phyloP scores from a whole-genome alignment of 331 rosid genomes.

The Dryas integrifolia region DNA sequence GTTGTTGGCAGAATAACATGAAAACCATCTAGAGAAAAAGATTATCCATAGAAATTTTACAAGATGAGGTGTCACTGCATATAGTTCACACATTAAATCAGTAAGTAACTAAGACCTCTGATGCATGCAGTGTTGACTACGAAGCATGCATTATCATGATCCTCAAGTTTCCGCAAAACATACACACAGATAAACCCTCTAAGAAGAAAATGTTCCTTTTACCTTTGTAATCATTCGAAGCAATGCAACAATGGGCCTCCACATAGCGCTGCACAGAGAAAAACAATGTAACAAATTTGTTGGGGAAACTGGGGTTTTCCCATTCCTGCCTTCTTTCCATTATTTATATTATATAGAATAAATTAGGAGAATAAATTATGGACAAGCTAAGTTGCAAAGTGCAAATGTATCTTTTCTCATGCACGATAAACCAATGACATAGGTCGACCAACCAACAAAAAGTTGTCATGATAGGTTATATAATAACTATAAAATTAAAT shows the following conservation, averaged over 20 bases:
- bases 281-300: not conserved
- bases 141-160: slow-evolving; percentile 1
- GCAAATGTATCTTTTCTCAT: not conserved
- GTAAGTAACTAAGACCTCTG: not conserved
- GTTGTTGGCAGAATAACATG: not conserved
- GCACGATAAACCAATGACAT: not conserved
- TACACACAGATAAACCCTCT: not conserved
- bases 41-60: not conserved
- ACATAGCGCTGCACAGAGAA: slow-evolving; percentile 71
- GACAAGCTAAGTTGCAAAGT: not conserved
- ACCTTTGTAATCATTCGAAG: slow-evolving; percentile 95
- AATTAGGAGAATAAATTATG: not conserved
- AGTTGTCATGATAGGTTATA: not conserved
- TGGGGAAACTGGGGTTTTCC: not conserved
- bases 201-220: slow-evolving; percentile 22
- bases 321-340: not conserved
- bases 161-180: slow-evolving; percentile 8
- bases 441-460: not conserved
- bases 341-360: not conserved
- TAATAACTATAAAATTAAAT: not conserved
- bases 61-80: not conserved
- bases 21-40: not conserved
- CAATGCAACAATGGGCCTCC: slow-evolving; percentile 93
- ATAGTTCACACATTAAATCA: slow-evolving; percentile 8
- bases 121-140: not conserved